Evolutionary conservation across 352 stramenopile genomes (phyloP).

Genomic region (Pseudoperonospora humuli): DNA sequence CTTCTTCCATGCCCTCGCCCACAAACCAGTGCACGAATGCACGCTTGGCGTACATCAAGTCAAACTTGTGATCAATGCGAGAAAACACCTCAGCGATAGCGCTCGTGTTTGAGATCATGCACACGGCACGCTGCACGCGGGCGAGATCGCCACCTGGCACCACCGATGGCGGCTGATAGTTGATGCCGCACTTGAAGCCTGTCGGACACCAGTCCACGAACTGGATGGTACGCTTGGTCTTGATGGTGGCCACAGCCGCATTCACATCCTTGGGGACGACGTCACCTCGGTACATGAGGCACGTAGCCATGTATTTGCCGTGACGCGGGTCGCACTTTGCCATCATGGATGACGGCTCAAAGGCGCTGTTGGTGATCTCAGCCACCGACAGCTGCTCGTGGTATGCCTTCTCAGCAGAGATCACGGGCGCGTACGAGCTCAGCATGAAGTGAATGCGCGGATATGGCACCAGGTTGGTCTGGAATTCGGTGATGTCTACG

Average conservation of each 20-base stretch:
- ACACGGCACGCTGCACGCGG: slow-evolving; percentile 95
- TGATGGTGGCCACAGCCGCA: slow-evolving; percentile 96
- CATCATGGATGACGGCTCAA: slow-evolving; percentile 95
- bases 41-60: slow-evolving; percentile 37
- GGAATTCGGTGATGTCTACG: slow-evolving; percentile 97
- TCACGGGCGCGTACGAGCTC: slow-evolving; percentile 93
- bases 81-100: slow-evolving; percentile 87
- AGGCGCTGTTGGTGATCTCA: slow-evolving; percentile 95
- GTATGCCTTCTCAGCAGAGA: slow-evolving; percentile 93
- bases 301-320: slow-evolving; percentile 99
- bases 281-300: slow-evolving; percentile 97
- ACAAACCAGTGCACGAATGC: slow-evolving; percentile 99
- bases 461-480: slow-evolving; percentile 97
- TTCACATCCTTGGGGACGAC: slow-evolving; percentile 95
- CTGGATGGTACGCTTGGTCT: slow-evolving; percentile 99
- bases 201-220: slow-evolving; percentile 99
- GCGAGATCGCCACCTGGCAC: slow-evolving; percentile 95
- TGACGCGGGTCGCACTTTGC: slow-evolving; percentile 98
- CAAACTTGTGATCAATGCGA: slow-evolving; percentile 26
- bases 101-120: slow-evolving; percentile 99
- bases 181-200: slow-evolving; percentile 94
- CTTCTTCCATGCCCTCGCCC: slow-evolving; percentile 99
- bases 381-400: slow-evolving; percentile 92
- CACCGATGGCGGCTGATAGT: slow-evolving; percentile 79
- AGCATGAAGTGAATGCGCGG: slow-evolving; percentile 98